These are phyloP conservation scores for Colletotrichum chlorophyti DNA, from an alignment of 2,329 filamentous ascomycete genomes.

Conservation along the genomic window DNA sequence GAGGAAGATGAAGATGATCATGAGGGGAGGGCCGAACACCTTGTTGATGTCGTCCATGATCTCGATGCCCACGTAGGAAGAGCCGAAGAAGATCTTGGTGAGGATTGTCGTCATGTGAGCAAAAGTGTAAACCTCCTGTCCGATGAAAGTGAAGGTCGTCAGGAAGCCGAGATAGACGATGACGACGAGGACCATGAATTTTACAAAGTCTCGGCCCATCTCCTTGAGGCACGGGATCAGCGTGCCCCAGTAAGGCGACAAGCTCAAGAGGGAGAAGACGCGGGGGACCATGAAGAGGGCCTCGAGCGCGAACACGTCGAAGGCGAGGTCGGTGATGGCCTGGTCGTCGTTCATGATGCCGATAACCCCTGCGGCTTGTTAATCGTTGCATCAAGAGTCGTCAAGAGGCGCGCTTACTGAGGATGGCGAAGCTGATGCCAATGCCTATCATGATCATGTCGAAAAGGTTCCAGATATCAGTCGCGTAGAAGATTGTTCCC, in stretches of 20 bases:
- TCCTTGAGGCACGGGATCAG: slow-evolving; percentile 90
- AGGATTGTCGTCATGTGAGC: slow-evolving; percentile 77
- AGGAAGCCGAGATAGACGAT: slow-evolving; percentile 88
- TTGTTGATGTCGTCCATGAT: slow-evolving; percentile 67
- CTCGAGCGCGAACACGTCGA: slow-evolving; percentile 88
- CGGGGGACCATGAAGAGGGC: slow-evolving; percentile 89
- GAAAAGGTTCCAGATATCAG: slow-evolving; percentile 83
- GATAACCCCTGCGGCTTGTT: slow-evolving; percentile 59
- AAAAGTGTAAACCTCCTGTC: slow-evolving; percentile 71
- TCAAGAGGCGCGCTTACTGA: slow-evolving; percentile 68
- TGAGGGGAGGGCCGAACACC: slow-evolving; percentile 65
- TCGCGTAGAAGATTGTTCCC: slow-evolving; percentile 83
- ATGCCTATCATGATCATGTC: slow-evolving; percentile 77
- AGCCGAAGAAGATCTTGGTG: slow-evolving; percentile 83
- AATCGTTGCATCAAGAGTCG: slow-evolving; percentile 11
- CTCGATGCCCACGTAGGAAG: slow-evolving; percentile 76
- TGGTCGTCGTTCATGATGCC: slow-evolving; percentile 68
- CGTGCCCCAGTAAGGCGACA: slow-evolving; percentile 91
- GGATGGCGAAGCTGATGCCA: slow-evolving; percentile 72
- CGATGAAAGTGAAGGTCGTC: slow-evolving; percentile 82
- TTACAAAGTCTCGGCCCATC: slow-evolving; percentile 92
- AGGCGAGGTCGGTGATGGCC: slow-evolving; percentile 76
- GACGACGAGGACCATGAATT: slow-evolving; percentile 80
- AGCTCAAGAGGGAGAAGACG: slow-evolving; percentile 84
- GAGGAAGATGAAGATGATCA: slow-evolving; percentile 78